Evolutionary conservation across 495 filamentous ascomycete species (phyloP), one percentile per base, ranked within the genome.

Genomic region (Hypoxylon intermedium): DNA sequence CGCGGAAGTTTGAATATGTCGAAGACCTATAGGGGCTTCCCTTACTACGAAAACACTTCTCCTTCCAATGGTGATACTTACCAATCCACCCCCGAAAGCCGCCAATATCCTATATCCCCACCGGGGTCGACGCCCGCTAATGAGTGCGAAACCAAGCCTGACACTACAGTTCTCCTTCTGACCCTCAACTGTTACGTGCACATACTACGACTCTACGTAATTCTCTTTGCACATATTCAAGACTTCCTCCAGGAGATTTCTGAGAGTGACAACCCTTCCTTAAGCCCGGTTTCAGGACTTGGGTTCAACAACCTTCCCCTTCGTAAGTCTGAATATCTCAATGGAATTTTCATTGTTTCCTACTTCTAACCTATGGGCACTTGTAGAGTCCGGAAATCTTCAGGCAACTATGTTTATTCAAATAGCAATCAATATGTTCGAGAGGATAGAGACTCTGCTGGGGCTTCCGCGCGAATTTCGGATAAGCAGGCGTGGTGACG

Each of bases 371-470:
- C 24, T 4, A 4, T 26, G 3, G 24, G 24, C 40, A 0, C 7
- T 3, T 16, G 21, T 13, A 69, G 66, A 66, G 44, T 69, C 62
- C 5, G 58, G 66, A 1, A 69, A 66, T 33, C 33, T 69, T 9
- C 66, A 69, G 49, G 41, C 58, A 1, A 59, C 40, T 5, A 28
- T 69, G 31, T 54, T 69, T 7, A 59, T 66, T 20, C 57, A 69
- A 11, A 41, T 66, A 2, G 43, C 65, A 2, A 55, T 31, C 2
- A 69, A 58, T 31, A 44, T 66, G 6, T 58, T 69, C 37, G 53
- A 63, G 12, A 56, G 40, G 26, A 63, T 69, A 19, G 63, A 69
- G 23, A 42, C 7, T 1, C 37, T 63, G 3, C 49, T 69, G n/a
- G 66, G 66, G 12, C 26, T 69, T 53, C 66, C 58, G 4, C 42